Evolutionary conservation across 1,284 basidiomycete genomes (phyloP).

Genomic region (Cutaneotrichosporon sp.): DNA sequence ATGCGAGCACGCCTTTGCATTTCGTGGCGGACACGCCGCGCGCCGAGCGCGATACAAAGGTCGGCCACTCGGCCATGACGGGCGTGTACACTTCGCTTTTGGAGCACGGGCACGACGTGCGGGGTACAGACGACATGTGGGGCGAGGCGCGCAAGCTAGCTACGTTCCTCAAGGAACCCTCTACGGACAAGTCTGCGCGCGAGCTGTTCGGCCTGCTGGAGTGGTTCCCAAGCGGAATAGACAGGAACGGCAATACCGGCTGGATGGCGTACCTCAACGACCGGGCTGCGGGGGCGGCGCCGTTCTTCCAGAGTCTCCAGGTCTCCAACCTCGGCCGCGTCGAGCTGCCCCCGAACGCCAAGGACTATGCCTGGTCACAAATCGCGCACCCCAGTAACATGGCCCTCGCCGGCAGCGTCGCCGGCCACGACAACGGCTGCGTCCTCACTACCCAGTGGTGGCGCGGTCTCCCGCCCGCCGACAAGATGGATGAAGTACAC

Average conservation of each 20-base stretch:
- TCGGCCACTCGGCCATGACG: slow-evolving; percentile 20
- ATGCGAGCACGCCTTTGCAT: not conserved
- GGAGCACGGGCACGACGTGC: not conserved
- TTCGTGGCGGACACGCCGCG: slow-evolving; percentile 6
- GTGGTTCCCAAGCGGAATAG: slow-evolving; percentile 24
- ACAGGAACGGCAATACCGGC: slow-evolving; percentile 16
- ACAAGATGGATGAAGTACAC: not conserved
- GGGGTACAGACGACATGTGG: slow-evolving; percentile 25
- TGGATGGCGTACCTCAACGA: slow-evolving; percentile 31
- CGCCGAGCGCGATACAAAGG: slow-evolving; percentile 17
- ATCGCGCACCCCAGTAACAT: not conserved
- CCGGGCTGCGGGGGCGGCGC: slow-evolving; percentile 8
- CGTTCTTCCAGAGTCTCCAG: slow-evolving; percentile 15
- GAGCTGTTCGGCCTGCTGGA: slow-evolving; percentile 24
- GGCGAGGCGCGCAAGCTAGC: not conserved
- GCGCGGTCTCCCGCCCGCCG: not conserved
- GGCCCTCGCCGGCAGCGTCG: not conserved
- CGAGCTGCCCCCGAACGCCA: slow-evolving; percentile 19
- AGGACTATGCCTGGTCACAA: slow-evolving; percentile 29
- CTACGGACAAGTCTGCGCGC: not conserved
- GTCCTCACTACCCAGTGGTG: not conserved
- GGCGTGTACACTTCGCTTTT: slow-evolving; percentile 26
- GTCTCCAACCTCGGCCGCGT: slow-evolving; percentile 33
- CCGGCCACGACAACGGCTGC: not conserved
- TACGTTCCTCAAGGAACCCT: not conserved